Evolutionary conservation across 805 yeast genomes (phyloP).

Genomic region (Lipomyces yamanashiensis): DNA sequence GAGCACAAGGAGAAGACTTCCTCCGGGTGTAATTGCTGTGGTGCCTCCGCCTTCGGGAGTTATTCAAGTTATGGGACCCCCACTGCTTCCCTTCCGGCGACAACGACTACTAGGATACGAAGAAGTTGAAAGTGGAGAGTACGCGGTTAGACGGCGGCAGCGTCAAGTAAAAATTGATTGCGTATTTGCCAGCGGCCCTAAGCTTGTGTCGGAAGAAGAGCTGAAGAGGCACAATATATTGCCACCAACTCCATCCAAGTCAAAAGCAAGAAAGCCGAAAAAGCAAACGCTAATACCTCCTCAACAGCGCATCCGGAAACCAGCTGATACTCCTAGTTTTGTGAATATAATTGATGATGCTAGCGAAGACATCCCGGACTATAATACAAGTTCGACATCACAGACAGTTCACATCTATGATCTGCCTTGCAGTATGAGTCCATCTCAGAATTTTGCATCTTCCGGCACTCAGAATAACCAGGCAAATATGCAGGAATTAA

Average conservation of each 20-base stretch:
- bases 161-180: conserved; percentile 11
- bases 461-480: not conserved
- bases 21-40: conserved; percentile 33
- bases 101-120: conserved; percentile 5
- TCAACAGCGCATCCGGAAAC: conserved; percentile 10
- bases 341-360: conserved; percentile 4
- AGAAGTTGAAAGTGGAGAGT: conserved; percentile 30
- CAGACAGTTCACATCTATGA: not conserved
- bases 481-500: not conserved
- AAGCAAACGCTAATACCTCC: conserved; percentile 21
- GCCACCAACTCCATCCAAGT: not conserved
- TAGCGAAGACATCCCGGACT: not conserved
- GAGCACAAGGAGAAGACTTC: conserved; percentile 12
- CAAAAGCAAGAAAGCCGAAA: conserved; percentile 14
- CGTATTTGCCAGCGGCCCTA: conserved; percentile 4
- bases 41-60: conserved; percentile 24
- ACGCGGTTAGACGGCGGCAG: conserved; percentile 15
- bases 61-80: conserved; percentile 18
- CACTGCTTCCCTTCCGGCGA: conserved; percentile 8
- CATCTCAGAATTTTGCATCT: not conserved
- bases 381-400: not conserved
- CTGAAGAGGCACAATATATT: not conserved
- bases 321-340: conserved; percentile 9
- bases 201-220: conserved; percentile 1
- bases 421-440: not conserved